Evolutionary conservation across 441 rosid species (phyloP).

Genomic region (Arabidopsis hybrid): DNA sequence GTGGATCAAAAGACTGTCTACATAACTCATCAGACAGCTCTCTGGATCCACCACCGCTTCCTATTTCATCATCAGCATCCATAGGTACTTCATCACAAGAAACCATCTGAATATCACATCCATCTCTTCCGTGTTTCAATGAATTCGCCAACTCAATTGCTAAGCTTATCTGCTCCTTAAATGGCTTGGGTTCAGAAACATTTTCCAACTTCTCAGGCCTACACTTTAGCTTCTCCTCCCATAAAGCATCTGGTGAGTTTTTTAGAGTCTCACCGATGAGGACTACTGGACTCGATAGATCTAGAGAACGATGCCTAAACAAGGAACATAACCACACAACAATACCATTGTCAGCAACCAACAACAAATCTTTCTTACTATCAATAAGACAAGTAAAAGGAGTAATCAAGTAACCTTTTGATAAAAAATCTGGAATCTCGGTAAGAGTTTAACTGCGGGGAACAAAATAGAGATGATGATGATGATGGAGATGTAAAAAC

Average conservation of each 20-base stretch:
- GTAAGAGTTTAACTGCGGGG: conserved; percentile 49
- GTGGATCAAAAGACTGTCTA: conserved; percentile 19
- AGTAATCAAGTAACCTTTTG: conserved; percentile 44
- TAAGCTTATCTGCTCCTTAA: conserved; percentile 43
- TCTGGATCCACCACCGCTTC: conserved; percentile 26
- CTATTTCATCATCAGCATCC: conserved; percentile 30
- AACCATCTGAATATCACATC: conserved; percentile 43
- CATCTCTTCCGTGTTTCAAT: conserved; percentile 49
- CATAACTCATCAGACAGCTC: conserved; percentile 29
- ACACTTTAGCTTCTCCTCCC: conserved; percentile 31
- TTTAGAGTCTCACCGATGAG: conserved; percentile 33
- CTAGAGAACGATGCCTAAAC: conserved; percentile 50
- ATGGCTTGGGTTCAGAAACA: conserved; percentile 43
- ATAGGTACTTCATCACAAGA: conserved; percentile 32
- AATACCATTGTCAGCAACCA: conserved; percentile 22
- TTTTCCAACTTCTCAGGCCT: conserved; percentile 25
- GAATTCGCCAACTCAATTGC: conserved; percentile 50
- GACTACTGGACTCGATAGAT: conserved; percentile 40
- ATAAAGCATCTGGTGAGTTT: conserved; percentile 32
- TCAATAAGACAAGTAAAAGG: background rate
- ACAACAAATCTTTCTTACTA: conserved; percentile 1
- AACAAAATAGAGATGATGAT: conserved; percentile 52
- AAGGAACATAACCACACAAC: conserved; percentile 26
- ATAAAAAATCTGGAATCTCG: conserved; percentile 51
- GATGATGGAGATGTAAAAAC: conserved; percentile 44